Evolutionary conservation across 345 rosid genomes (phyloP).

Genomic region (Gossypium bickii): DNA sequence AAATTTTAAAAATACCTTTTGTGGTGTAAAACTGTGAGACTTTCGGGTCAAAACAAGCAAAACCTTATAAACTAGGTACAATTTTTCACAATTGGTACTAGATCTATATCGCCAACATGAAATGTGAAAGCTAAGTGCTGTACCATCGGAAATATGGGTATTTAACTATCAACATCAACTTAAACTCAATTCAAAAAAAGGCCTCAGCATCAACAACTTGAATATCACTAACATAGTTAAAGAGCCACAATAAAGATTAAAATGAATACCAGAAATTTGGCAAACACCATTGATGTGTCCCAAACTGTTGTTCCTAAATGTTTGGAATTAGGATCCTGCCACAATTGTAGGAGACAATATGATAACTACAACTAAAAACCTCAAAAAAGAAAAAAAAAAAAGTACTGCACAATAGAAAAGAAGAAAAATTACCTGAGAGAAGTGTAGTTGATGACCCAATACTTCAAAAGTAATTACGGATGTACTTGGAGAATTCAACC

Average conservation of each 20-base stretch:
- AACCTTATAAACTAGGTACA: not conserved
- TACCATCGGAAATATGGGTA: not conserved
- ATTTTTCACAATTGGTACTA: not conserved
- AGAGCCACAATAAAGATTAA: not conserved
- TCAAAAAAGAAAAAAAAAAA: not conserved
- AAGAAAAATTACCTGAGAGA: conserved; percentile 59
- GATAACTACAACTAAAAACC: not conserved
- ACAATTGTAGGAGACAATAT: conserved; percentile 4
- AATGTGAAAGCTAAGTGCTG: not conserved
- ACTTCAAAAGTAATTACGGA: conserved; percentile 59
- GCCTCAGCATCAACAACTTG: not conserved
- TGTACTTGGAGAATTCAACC: conserved; percentile 83
- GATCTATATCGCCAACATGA: not conserved
- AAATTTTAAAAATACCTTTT: not conserved
- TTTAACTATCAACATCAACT: not conserved
- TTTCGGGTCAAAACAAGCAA: not conserved
- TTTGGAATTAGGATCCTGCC: conserved; percentile 93
- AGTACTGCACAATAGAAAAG: not conserved
- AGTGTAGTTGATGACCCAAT: conserved; percentile 66
- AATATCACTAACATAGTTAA: not conserved
- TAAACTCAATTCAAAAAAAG: not conserved
- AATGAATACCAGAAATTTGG: conserved; percentile 67
- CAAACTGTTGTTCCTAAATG: conserved; percentile 95
- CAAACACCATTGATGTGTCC: conserved; percentile 94
- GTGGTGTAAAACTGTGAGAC: not conserved